Conservation (phyloP, 2,329 filamentous ascomycete genomes). For the Ceratocystis papillata region DNA sequence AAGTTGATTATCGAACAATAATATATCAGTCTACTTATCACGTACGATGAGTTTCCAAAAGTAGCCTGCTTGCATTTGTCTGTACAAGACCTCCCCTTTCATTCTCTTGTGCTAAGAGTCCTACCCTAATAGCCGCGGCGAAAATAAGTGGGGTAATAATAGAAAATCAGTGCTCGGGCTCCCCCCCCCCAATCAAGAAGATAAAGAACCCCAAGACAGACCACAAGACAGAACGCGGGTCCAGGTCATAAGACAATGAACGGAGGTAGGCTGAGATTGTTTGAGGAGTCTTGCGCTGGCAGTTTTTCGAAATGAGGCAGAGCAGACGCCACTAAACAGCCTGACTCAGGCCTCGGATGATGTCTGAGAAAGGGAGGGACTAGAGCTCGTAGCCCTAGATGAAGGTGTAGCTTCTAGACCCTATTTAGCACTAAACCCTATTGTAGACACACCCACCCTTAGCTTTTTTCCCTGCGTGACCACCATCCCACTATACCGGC, state of each 20-base stretch:
- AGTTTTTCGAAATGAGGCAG: conserved; percentile 2
- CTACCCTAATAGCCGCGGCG: neutral
- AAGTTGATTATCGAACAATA: no score
- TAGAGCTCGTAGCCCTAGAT: neutral
- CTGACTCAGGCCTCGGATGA: neutral
- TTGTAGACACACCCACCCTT: neutral
- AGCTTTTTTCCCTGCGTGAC: neutral
- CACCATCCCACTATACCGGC: neutral
- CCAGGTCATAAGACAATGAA: neutral
- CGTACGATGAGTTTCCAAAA: no score
- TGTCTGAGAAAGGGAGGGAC: neutral
- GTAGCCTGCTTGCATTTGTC: no score
- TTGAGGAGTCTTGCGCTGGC: conserved; percentile 6
- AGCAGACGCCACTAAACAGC: neutral
- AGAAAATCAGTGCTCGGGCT: neutral
- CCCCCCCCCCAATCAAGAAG: neutral
- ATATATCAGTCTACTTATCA: no score
- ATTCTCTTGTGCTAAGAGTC: neutral
- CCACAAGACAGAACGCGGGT: neutral
- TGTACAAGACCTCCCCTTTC: no score
- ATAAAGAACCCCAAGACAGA: neutral
- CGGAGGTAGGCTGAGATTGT: neutral
- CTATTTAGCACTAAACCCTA: neutral
- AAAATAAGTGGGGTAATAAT: neutral
- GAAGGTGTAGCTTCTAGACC: neutral